Conservation (phyloP, 1,139 yeast species). For the Neolecta irregularis region DNA sequence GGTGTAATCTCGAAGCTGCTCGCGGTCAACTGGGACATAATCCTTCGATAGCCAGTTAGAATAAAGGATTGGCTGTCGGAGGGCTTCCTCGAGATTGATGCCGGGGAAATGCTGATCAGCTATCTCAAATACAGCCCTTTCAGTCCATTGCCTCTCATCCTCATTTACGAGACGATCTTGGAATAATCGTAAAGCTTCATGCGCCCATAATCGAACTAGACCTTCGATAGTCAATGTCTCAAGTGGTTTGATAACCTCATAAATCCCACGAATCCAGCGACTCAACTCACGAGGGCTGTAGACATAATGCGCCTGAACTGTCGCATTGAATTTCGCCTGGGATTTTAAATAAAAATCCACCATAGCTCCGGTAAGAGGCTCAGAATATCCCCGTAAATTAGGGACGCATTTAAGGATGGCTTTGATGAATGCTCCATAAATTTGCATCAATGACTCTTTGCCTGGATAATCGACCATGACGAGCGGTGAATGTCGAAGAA, state of each 20-base stretch:
- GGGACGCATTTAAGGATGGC: conserved; percentile 55
- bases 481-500: conserved; percentile 52
- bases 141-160: conserved; percentile 41
- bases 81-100: conserved; percentile 26
- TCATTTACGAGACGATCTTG: conserved; percentile 47
- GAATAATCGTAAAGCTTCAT: conserved; percentile 67
- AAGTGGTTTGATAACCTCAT: conserved; percentile 36
- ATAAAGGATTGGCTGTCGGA: conserved; percentile 40
- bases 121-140: conserved; percentile 28
- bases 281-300: conserved; percentile 88
- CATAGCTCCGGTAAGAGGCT: conserved; percentile 49
- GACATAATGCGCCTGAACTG: conserved; percentile 42
- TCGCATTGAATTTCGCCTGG: conserved; percentile 28
- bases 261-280: conserved; percentile 71
- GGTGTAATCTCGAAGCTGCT: conserved; percentile 40
- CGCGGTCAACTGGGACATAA: conserved; percentile 42
- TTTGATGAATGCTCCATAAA: conserved; percentile 43
- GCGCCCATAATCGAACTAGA: conserved; percentile 57
- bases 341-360: conserved; percentile 42
- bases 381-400: conserved; percentile 39
- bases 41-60: conserved; percentile 60
- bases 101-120: conserved; percentile 36
- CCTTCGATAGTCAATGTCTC: conserved; percentile 29
- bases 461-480: conserved; percentile 75
- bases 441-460: conserved; percentile 42